Conservation (phyloP, 108 stramenopile species). For the Phaeodactylum tricornutum region DNA sequence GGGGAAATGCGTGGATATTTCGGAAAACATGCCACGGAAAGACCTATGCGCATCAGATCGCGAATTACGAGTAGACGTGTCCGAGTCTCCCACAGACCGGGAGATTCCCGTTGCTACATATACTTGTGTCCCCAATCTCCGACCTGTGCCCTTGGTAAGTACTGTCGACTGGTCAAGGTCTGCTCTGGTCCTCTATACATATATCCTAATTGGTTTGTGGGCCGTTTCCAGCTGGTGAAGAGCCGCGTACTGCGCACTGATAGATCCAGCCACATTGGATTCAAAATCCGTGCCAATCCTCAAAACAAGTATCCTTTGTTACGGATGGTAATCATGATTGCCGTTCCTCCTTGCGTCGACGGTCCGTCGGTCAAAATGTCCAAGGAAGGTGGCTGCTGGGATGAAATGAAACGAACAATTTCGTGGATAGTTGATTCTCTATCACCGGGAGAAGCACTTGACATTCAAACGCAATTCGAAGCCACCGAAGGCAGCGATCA, state of each 20-base stretch:
- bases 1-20: background rate
- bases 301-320: constrained; percentile 16
- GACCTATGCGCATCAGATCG: background rate
- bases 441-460: constrained; percentile 32
- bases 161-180: too few relatives aligned
- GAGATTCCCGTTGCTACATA: constrained; percentile 23
- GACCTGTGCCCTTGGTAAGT: constrained; percentile 51
- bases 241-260: constrained; percentile 20
- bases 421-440: constrained; percentile 21
- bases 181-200: too few relatives aligned
- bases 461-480: constrained; percentile 33
- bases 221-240: constrained; percentile 33
- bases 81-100: background rate
- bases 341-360: constrained; percentile 36
- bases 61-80: constrained; percentile 1
- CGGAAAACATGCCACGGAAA: background rate
- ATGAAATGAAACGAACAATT: constrained; percentile 45
- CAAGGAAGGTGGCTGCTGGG: constrained; percentile 39
- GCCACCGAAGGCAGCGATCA: too few relatives aligned
- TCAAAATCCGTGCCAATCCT: constrained; percentile 55
- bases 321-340: constrained; percentile 35
- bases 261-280: constrained; percentile 18
- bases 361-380: constrained; percentile 32
- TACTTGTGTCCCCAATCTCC: constrained; percentile 20
- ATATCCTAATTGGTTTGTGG: too few relatives aligned